These are phyloP conservation scores for Clitoria ternatea DNA, from an alignment of 306 rosid genomes.

Conservation along the genomic window DNA sequence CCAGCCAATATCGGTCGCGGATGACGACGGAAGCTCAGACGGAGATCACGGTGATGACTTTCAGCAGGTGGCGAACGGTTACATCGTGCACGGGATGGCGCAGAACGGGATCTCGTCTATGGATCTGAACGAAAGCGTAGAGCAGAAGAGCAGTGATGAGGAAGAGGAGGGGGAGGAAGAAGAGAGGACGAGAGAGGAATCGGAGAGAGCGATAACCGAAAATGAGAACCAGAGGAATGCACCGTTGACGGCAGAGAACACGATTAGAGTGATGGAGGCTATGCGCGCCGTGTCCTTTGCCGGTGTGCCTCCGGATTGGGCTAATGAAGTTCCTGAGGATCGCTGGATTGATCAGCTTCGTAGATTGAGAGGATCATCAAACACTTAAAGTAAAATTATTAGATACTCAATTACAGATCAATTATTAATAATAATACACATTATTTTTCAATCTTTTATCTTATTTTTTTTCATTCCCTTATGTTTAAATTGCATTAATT, in stretches of 20 bases:
- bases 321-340: slow-evolving; percentile 48
- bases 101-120: slow-evolving; percentile 28
- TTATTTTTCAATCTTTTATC: too few relatives aligned
- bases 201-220: slow-evolving; percentile 59
- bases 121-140: slow-evolving; percentile 42
- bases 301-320: slow-evolving; percentile 79
- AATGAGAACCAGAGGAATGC: slow-evolving; percentile 71
- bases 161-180: slow-evolving; percentile 39
- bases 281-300: slow-evolving; percentile 76
- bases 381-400: slow-evolving; percentile 11
- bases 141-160: slow-evolving; percentile 35
- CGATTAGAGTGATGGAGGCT: slow-evolving; percentile 75
- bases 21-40: too few relatives aligned
- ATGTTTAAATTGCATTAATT: too few relatives aligned
- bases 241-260: slow-evolving; percentile 70
- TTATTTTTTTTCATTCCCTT: too few relatives aligned
- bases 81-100: too few relatives aligned
- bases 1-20: too few relatives aligned
- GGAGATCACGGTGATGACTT: too few relatives aligned
- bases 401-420: too few relatives aligned
- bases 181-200: slow-evolving; percentile 30
- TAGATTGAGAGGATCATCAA: slow-evolving; percentile 37
- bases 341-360: slow-evolving; percentile 76
- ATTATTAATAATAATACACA: too few relatives aligned
- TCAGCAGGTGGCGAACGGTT: too few relatives aligned